Conservation (phyloP, 768 basidiomycete genomes). For the Lentinula guzmanii region DNA sequence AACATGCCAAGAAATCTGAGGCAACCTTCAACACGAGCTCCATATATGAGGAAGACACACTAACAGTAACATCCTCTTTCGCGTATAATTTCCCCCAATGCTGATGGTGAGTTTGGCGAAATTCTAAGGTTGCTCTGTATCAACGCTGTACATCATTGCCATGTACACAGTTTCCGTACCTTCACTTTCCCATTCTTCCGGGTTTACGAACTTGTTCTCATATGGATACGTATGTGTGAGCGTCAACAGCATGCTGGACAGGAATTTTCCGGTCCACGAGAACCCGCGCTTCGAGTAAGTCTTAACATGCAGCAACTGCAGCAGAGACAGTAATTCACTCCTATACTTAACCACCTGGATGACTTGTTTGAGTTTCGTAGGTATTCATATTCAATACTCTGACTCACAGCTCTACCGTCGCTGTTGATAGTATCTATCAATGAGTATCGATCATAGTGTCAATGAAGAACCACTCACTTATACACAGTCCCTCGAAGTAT, state of each 20-base stretch:
- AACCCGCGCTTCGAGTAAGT: conserved; percentile 78
- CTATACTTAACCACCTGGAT: conserved; percentile 60
- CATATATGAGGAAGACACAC: conserved; percentile 6
- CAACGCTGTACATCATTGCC: background rate
- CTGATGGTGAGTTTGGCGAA: conserved; percentile 60
- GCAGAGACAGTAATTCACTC: conserved; percentile 51
- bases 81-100: conserved; percentile 79
- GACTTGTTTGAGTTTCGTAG: background rate
- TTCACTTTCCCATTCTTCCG: conserved; percentile 66
- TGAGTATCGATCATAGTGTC: background rate
- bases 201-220: conserved; percentile 79
- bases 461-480: conserved; percentile 41
- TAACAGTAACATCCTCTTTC: conserved; percentile 63
- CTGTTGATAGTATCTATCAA: conserved; percentile 19
- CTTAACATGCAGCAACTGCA: conserved; percentile 62
- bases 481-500: conserved; percentile 77
- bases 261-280: conserved; percentile 72
- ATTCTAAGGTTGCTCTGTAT: conserved; percentile 36
- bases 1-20: conserved; percentile 72
- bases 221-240: conserved; percentile 76
- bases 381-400: background rate
- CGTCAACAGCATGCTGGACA: conserved; percentile 67
- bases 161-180: conserved; percentile 34
- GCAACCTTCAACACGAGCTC: background rate
- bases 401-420: conserved; percentile 56